Evolutionary conservation across 2,329 filamentous ascomycete species (phyloP).

Genomic region (Amauroascus niger): DNA sequence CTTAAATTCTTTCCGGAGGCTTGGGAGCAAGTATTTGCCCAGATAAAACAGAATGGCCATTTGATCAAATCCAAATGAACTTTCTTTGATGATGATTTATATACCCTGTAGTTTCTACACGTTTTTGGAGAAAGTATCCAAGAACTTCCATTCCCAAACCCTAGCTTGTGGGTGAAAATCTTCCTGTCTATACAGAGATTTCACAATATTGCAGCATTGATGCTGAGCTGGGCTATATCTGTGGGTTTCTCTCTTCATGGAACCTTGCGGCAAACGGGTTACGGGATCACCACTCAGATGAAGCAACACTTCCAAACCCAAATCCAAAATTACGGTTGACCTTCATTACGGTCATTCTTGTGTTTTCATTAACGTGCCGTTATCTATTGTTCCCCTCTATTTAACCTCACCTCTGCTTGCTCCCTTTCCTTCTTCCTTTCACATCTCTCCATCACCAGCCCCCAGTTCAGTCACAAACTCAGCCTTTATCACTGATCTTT

Average conservation of each 20-base stretch:
- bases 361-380: not conserved
- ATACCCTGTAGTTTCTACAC: slow-evolving; percentile 1
- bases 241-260: not conserved
- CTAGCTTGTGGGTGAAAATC: not conserved
- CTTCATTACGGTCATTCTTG: not conserved
- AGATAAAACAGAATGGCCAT: slow-evolving; percentile 26
- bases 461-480: not conserved
- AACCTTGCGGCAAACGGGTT: not conserved
- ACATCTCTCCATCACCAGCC: not conserved
- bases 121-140: not conserved
- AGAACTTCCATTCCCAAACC: not conserved
- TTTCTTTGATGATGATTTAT: not conserved
- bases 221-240: not conserved
- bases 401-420: not conserved
- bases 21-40: slow-evolving; percentile 36
- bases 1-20: slow-evolving; percentile 36
- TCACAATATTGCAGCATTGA: not conserved
- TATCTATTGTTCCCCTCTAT: not conserved
- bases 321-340: not conserved
- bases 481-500: not conserved
- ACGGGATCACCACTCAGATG: not conserved
- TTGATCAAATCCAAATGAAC: slow-evolving; percentile 7
- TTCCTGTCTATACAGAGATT: not conserved
- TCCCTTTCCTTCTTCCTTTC: slow-evolving; percentile 4
- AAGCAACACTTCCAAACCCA: not conserved